These are phyloP conservation scores for Cryphonectria carpinicola DNA, from an alignment of 2,329 filamentous ascomycete species.

Conservation along the genomic window DNA sequence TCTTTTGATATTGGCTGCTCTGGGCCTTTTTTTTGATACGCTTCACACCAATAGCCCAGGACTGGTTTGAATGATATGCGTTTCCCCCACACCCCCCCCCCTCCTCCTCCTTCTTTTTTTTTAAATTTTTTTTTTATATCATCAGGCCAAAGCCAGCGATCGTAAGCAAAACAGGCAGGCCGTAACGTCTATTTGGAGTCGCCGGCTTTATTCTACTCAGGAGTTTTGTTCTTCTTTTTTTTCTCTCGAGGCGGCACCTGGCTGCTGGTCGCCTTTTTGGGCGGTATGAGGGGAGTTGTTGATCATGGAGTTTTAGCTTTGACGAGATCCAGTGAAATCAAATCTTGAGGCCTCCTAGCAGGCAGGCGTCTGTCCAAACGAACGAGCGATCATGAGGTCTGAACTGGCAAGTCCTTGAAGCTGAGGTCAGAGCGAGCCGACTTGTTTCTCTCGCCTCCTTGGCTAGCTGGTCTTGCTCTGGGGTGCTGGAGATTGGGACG, in stretches of 20 bases:
- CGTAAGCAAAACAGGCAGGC: neutral
- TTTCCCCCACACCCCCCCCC: too few relatives aligned
- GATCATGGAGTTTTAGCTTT: neutral
- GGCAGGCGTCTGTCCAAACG: neutral
- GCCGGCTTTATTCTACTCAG: neutral
- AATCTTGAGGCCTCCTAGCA: neutral
- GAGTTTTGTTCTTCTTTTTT: neutral
- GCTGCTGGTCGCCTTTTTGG: neutral
- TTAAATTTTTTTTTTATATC: neutral
- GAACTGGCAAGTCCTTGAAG: neutral
- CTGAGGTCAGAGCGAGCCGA: neutral
- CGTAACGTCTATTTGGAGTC: neutral
- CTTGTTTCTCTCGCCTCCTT: neutral
- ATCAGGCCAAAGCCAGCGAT: neutral
- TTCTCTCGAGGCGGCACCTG: neutral
- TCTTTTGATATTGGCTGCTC: neutral
- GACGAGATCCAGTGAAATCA: neutral
- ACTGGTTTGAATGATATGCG: neutral
- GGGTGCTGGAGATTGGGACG: neutral
- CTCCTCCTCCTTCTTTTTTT: neutral
- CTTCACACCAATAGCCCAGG: neutral
- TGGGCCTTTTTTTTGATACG: slow-evolving; percentile 8
- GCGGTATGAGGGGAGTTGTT: neutral
- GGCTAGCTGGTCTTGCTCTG: neutral
- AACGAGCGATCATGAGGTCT: neutral